Percentiles rank a stretch among this genome's conserved stretches.
Conservation (phyloP, 1,284 basidiomycete species). For the Cutaneotrichosporon sp. region DNA sequence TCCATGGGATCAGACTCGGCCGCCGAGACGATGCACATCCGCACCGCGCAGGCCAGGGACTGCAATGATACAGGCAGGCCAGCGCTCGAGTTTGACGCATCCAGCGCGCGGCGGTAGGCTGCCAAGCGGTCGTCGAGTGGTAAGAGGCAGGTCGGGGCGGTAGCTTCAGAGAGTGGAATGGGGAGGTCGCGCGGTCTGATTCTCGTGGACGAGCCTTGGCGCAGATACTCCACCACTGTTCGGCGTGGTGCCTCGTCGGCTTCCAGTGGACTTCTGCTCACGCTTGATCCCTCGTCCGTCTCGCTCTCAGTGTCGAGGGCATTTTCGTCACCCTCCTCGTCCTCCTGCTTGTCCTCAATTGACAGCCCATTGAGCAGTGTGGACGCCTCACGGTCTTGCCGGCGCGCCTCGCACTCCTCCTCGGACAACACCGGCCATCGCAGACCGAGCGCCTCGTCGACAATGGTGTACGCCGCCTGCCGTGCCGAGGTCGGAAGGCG, state of each 20-base stretch:
- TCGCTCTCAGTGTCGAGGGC: not conserved
- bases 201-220: constrained; percentile 64
- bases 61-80: constrained; percentile 28
- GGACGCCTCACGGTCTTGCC: constrained; percentile 17
- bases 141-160: constrained; percentile 47
- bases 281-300: constrained; percentile 26
- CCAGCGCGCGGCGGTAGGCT: constrained; percentile 57
- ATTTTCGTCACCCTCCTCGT: not conserved
- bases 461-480: constrained; percentile 43
- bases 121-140: constrained; percentile 56
- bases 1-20: constrained; percentile 38
- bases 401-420: constrained; percentile 30
- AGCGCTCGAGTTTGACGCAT: constrained; percentile 54
- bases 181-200: constrained; percentile 51
- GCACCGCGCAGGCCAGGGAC: constrained; percentile 34
- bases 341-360: not conserved
- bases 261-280: not conserved
- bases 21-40: constrained; percentile 42
- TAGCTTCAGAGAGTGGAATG: constrained; percentile 16
- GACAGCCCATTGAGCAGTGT: constrained; percentile 16
- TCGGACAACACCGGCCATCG: constrained; percentile 30
- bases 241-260: constrained; percentile 33
- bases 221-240: constrained; percentile 62
- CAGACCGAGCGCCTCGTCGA: constrained; percentile 31
- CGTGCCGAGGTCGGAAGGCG: constrained; percentile 23